Percentiles rank a stretch among this genome's conserved stretches.
Conservation (phyloP, 2,329 filamentous ascomycete genomes). For the Alternaria sp. region DNA sequence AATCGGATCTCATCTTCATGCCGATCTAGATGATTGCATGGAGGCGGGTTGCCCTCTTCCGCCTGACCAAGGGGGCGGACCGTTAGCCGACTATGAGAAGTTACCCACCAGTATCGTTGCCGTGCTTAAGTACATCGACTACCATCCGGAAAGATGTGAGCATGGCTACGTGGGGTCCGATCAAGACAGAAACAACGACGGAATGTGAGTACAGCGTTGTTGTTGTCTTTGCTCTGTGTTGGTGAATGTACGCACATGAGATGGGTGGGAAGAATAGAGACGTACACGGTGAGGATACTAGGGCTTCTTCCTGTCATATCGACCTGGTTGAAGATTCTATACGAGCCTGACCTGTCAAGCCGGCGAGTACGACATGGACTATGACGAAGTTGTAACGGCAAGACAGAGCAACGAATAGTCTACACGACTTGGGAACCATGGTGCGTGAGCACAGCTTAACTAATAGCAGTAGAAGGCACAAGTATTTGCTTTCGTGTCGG, state of each 20-base stretch:
- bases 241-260: too few relatives aligned
- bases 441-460: neutral
- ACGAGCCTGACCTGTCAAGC: too few relatives aligned
- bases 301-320: too few relatives aligned
- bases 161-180: neutral
- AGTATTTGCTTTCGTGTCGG: neutral
- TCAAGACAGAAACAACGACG: neutral
- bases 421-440: neutral
- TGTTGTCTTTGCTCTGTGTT: too few relatives aligned
- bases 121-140: neutral
- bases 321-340: too few relatives aligned
- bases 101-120: neutral
- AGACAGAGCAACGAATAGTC: too few relatives aligned
- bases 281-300: too few relatives aligned
- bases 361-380: too few relatives aligned
- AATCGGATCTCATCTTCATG: neutral
- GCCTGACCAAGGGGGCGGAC: too few relatives aligned
- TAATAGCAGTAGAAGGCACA: neutral
- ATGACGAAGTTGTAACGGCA: too few relatives aligned
- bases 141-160: neutral
- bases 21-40: neutral
- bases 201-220: neutral
- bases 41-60: neutral
- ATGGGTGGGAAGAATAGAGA: too few relatives aligned
- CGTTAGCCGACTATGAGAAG: neutral